Evolutionary conservation across 192 early-diverging fungal species (phyloP).

Genomic region (Anaeromyces robustus): DNA sequence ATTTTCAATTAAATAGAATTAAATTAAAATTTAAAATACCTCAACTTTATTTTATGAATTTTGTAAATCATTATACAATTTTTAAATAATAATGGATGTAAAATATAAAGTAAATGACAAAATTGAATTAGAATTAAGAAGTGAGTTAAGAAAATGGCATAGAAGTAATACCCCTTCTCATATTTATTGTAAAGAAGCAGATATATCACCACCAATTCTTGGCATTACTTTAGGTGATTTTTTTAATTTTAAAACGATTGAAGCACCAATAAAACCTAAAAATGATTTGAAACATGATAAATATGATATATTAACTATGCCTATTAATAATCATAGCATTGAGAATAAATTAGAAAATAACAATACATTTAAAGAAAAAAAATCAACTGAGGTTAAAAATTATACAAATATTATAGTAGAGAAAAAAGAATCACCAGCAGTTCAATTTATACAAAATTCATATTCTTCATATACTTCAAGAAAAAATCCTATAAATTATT

Average conservation of each 20-base stretch:
- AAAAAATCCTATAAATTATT: not conserved
- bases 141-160: not conserved
- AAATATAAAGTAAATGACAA: not conserved
- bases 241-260: not conserved
- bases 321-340: not conserved
- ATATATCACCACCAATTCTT: not conserved
- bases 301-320: not conserved
- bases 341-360: not conserved
- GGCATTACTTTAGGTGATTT: not conserved
- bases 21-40: no score
- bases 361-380: not conserved
- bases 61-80: no score
- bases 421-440: not conserved
- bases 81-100: not conserved
- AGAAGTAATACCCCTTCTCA: not conserved
- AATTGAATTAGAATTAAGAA: not conserved
- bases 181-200: not conserved
- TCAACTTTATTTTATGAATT: no score
- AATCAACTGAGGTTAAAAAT: not conserved
- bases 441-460: not conserved
- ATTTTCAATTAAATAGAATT: no score
- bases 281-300: not conserved
- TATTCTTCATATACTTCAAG: not conserved
- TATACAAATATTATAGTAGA: not conserved
- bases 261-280: not conserved